Percentiles rank a stretch among this genome's conserved stretches.
These are phyloP conservation scores for Coprinopsis sp. DNA, from an alignment of 768 basidiomycete genomes.

Conservation along the genomic window DNA sequence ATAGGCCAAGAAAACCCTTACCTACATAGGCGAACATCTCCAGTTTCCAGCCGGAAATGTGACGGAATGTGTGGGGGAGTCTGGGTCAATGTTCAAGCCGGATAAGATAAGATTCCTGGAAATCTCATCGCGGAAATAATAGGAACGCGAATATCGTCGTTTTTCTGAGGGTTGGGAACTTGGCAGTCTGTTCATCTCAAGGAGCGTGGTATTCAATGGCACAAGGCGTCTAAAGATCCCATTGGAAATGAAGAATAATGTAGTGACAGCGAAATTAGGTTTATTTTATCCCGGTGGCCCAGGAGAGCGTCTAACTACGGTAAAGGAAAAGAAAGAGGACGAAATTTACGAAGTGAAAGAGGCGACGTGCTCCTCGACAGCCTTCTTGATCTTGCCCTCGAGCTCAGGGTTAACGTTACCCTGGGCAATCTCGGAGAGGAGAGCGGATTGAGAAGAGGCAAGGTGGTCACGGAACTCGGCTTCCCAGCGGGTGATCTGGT, in stretches of 20 bases:
- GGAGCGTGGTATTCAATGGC: too few relatives aligned
- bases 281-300: conserved; percentile 27
- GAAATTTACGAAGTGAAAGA: conserved; percentile 59
- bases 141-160: background rate
- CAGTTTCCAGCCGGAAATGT: conserved; percentile 5
- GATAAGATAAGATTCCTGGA: conserved; percentile 6
- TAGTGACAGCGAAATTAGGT: conserved; percentile 13
- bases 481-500: conserved; percentile 92
- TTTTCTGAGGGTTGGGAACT: background rate
- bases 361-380: conserved; percentile 83
- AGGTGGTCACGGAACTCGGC: conserved; percentile 88
- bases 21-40: too few relatives aligned
- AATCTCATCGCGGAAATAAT: conserved; percentile 7
- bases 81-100: background rate
- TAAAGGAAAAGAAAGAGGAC: too few relatives aligned
- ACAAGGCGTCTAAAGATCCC: conserved; percentile 4
- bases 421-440: conserved; percentile 80
- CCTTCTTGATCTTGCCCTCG: conserved; percentile 93
- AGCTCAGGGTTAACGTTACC: conserved; percentile 87
- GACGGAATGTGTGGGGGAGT: conserved; percentile 5
- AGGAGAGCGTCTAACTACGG: conserved; percentile 23
- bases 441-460: conserved; percentile 59
- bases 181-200: too few relatives aligned
- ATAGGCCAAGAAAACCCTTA: too few relatives aligned
- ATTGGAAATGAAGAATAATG: conserved; percentile 13